Conservation (phyloP, 2,329 filamentous ascomycete genomes). For the Laburnicola sp. region DNA sequence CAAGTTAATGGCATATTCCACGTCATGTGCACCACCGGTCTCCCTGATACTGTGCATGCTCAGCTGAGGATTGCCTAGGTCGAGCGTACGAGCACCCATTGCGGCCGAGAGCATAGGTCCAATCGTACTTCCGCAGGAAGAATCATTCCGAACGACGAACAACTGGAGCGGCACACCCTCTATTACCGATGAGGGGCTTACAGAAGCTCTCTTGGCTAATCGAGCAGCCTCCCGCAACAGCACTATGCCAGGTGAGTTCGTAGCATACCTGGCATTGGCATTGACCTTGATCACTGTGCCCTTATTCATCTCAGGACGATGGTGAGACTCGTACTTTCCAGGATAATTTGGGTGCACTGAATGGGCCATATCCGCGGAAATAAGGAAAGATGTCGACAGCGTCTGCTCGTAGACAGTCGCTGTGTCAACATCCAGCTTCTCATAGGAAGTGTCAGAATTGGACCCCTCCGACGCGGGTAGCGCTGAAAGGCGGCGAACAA, state of each 20-base stretch:
- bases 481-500: conserved; percentile 83
- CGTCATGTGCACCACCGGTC: conserved; percentile 84
- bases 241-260: conserved; percentile 93
- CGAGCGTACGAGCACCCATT: conserved; percentile 83
- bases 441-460: conserved; percentile 67
- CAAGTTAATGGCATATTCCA: conserved; percentile 80
- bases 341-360: conserved; percentile 94
- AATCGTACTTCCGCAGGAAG: conserved; percentile 91
- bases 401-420: conserved; percentile 92
- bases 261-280: conserved; percentile 94
- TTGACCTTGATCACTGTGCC: conserved; percentile 98
- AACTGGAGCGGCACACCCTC: conserved; percentile 84
- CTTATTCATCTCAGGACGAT: conserved; percentile 94
- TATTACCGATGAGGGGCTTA: conserved; percentile 49
- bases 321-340: conserved; percentile 85
- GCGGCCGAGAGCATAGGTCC: conserved; percentile 93
- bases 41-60: conserved; percentile 98
- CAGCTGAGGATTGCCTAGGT: conserved; percentile 90
- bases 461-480: conserved; percentile 64
- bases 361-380: conserved; percentile 98
- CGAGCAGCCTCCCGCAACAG: conserved; percentile 84
- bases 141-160: conserved; percentile 96
- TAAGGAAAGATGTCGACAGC: conserved; percentile 84
- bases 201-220: conserved; percentile 56
- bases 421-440: conserved; percentile 60